These are phyloP conservation scores for Monosporozyma yasuniensis DNA, from an alignment of 805 yeast genomes.

Conservation along the genomic window DNA sequence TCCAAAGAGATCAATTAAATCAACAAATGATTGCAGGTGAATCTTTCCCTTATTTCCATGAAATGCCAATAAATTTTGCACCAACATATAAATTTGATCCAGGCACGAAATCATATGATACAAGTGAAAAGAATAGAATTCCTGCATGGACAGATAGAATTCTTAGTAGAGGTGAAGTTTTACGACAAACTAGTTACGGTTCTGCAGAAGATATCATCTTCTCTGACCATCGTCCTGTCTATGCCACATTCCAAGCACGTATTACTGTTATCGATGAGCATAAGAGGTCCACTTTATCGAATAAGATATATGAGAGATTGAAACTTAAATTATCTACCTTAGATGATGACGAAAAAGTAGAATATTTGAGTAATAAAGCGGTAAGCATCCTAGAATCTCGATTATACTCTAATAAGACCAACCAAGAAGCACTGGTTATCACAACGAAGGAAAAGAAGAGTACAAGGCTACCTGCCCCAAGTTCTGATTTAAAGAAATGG, in stretches of 20 bases:
- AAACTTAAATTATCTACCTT: slow-evolving; percentile 37
- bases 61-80: slow-evolving; percentile 65
- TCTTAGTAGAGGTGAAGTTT: slow-evolving; percentile 49
- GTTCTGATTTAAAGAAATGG: slow-evolving; percentile 78
- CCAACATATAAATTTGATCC: slow-evolving; percentile 95
- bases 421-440: slow-evolving; percentile 9
- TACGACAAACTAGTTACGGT: slow-evolving; percentile 54
- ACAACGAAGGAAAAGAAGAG: neutral
- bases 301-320: slow-evolving; percentile 47
- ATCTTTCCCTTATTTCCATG: slow-evolving; percentile 74
- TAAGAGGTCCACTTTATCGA: slow-evolving; percentile 40
- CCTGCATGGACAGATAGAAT: slow-evolving; percentile 99
- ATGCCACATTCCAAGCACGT: slow-evolving; percentile 55
- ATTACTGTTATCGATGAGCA: slow-evolving; percentile 59
- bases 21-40: slow-evolving; percentile 68
- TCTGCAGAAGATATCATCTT: slow-evolving; percentile 48
- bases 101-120: slow-evolving; percentile 72
- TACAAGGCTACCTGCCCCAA: slow-evolving; percentile 70
- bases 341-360: slow-evolving; percentile 36
- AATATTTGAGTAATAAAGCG: slow-evolving; percentile 36
- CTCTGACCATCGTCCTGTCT: slow-evolving; percentile 90
- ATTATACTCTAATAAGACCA: neutral
- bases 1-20: slow-evolving; percentile 69
- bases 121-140: slow-evolving; percentile 82
- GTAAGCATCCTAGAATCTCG: slow-evolving; percentile 2